Base-by-base conservation (phyloP, 192 early-diverging fungal genomes). In the Backusella tarrabulga region DNA sequence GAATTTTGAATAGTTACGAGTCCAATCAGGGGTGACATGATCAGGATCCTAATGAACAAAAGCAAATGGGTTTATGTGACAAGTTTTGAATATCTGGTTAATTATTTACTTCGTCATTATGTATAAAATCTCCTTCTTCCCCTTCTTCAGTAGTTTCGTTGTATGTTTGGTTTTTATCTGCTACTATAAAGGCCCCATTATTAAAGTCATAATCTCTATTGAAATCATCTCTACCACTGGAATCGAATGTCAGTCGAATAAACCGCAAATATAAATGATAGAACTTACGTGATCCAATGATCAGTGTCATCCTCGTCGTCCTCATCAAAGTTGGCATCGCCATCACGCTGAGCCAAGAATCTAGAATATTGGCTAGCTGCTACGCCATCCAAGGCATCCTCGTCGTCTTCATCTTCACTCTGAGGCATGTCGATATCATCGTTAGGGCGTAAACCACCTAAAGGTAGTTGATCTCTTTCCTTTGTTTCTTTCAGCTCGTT, bases 371-470 rank as follows among this genome's bases (percentile, higher is more conserved):
- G 71, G 34, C 44, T 72, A 72, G 71, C 71, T 15, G 71, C 71
- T 34, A 72, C 68, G n/a, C 68, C 76, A 50, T 69, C 46, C 34
- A 76, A 46, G 68, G 34, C 66, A 70, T 72, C 41, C 23, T 77
- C 78, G 34, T 74, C 78, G 32, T 79, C 73, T 15, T 79, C 72
- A 67, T 74, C 60, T 42, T 78, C 77, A 17, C 71, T 52, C 26
- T 67, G 68, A 56, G 50, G 42, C 34, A 21, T 32, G 50, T 80
- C 74, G 34, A 76, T 63, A 44, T 75, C 80, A 72, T 83, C 85
- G 56, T 86, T 89, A 17, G 88, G 88, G 35, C 87, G 82, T 21
- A 81, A 73, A 7, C 88, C 88, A 46, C 88, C 88, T 21, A 89
- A 76, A 11, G 85, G 84, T 26, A 81, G 79, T 34, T 83, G 83